A percentile compares a stretch with the other conserved stretches of the same genome.
phyloP scores from a whole-genome alignment of 352 stramenopile genomes.

The Elongisporangium prolatum region DNA sequence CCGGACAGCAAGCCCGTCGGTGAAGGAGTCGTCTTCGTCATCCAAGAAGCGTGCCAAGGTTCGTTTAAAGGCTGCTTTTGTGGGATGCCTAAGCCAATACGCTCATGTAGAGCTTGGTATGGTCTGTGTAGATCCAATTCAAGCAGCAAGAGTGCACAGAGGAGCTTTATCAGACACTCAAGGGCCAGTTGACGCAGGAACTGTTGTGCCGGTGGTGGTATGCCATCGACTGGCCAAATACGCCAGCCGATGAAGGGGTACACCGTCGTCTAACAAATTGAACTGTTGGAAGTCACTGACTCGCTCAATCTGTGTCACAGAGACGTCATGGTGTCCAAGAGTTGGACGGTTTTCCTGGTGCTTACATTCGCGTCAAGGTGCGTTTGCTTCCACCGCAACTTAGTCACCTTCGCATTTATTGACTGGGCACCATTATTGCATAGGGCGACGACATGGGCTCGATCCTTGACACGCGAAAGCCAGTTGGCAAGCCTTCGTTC shows the following conservation, averaged over 20 bases:
- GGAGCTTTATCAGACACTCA: slow-evolving; percentile 74
- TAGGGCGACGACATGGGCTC: slow-evolving; percentile 82
- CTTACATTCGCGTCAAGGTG: slow-evolving; percentile 79
- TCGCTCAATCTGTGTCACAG: slow-evolving; percentile 11
- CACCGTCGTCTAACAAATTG: not conserved
- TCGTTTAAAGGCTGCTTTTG: slow-evolving; percentile 4
- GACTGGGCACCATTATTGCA: not conserved
- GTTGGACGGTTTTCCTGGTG: slow-evolving; percentile 72
- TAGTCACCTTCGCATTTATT: not conserved
- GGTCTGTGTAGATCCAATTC: slow-evolving; percentile 54
- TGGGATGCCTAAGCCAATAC: not conserved
- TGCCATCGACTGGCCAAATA: slow-evolving; percentile 68
- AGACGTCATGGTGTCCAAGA: slow-evolving; percentile 73
- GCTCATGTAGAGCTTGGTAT: not conserved
- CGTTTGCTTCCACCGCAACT: slow-evolving; percentile 2
- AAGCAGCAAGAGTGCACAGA: slow-evolving; percentile 84
- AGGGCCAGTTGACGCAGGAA: slow-evolving; percentile 70
- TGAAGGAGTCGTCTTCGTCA: not conserved
- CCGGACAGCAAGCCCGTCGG: not conserved
- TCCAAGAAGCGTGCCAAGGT: slow-evolving; percentile 72
- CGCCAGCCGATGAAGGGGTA: slow-evolving; percentile 28
- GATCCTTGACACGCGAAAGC: slow-evolving; percentile 69
- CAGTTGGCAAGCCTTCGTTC: slow-evolving; percentile 74
- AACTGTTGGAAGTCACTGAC: not conserved
- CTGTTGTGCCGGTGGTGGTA: slow-evolving; percentile 87